These are phyloP conservation scores for Arabidopsis arenosa DNA, from an alignment of 345 rosid genomes.

Conservation along the genomic window DNA sequence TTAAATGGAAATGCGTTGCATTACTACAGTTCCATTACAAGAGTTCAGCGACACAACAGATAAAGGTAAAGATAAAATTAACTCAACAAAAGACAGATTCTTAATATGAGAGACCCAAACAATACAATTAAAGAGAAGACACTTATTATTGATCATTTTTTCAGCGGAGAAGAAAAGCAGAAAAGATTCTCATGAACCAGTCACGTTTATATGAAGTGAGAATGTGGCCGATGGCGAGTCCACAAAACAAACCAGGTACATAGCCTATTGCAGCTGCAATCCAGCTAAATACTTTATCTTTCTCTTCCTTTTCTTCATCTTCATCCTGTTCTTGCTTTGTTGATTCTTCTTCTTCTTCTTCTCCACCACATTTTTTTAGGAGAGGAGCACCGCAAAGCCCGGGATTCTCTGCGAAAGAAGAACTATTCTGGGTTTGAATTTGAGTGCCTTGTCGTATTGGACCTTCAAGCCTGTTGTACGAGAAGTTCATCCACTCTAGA, in stretches of 20 bases:
- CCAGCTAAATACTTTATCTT: slow-evolving; percentile 6
- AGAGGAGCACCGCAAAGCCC: slow-evolving; percentile 16
- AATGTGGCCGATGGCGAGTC: slow-evolving; percentile 11
- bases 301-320: slow-evolving; percentile 7
- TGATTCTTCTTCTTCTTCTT: slow-evolving; percentile 1
- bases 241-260: not conserved
- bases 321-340: not conserved
- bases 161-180: not conserved
- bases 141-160: not conserved
- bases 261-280: slow-evolving; percentile 16
- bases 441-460: slow-evolving; percentile 32
- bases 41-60: too few relatives aligned
- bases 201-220: slow-evolving; percentile 1
- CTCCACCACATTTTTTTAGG: not conserved
- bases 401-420: slow-evolving; percentile 7
- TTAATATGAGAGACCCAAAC: not conserved
- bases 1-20: too few relatives aligned
- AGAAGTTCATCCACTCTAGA: not conserved
- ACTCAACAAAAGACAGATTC: too few relatives aligned
- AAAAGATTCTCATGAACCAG: not conserved
- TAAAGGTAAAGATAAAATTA: too few relatives aligned
- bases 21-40: too few relatives aligned
- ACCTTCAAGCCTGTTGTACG: slow-evolving; percentile 13
- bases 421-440: slow-evolving; percentile 13
- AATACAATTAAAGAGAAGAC: not conserved